Evolutionary conservation across 2,329 filamentous ascomycete species (phyloP).

Genomic region (Plenodomus lindquistii): DNA sequence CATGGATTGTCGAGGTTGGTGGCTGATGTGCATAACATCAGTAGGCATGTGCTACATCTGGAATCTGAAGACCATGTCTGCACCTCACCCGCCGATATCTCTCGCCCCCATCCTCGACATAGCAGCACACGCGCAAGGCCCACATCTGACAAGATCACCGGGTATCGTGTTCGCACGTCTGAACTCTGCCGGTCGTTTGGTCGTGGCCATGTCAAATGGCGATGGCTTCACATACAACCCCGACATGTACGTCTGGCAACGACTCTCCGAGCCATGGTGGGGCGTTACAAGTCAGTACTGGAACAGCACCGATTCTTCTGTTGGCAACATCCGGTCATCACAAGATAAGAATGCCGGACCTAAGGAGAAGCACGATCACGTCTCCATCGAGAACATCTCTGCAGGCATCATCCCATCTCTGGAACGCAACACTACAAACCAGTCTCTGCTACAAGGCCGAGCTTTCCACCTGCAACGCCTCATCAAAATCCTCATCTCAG

Average conservation of each 20-base stretch:
- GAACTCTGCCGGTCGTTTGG: constrained; percentile 81
- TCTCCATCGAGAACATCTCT: constrained; percentile 67
- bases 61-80: constrained; percentile 81
- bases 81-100: constrained; percentile 87
- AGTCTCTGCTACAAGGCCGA: constrained; percentile 86
- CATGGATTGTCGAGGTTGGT: constrained; percentile 85
- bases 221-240: constrained; percentile 91
- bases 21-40: constrained; percentile 86
- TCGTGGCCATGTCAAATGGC: constrained; percentile 91
- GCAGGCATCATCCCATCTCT: constrained; percentile 91
- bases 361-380: constrained; percentile 51
- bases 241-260: constrained; percentile 87
- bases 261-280: constrained; percentile 97
- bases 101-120: constrained; percentile 87
- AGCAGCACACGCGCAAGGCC: constrained; percentile 76
- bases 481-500: constrained; percentile 83
- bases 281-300: constrained; percentile 97
- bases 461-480: constrained; percentile 90
- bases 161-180: constrained; percentile 89
- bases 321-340: constrained; percentile 76
- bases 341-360: constrained; percentile 22
- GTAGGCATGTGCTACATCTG: constrained; percentile 90
- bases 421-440: constrained; percentile 91
- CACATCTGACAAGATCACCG: constrained; percentile 77
- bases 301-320: constrained; percentile 93